Base-by-base conservation (phyloP, 1,139 yeast species). In the Pichia sp. region DNA sequence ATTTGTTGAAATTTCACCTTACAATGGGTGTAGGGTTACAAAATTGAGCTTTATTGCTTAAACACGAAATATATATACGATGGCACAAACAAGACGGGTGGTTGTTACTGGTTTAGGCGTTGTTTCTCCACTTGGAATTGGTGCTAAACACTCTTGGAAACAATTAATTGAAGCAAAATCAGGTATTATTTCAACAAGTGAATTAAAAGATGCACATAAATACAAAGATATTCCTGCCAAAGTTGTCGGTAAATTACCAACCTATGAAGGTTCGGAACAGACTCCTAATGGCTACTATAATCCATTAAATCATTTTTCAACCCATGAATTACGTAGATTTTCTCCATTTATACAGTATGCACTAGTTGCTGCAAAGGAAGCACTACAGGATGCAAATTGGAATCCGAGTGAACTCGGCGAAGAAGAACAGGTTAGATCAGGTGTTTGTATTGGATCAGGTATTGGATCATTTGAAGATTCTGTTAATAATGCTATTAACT, bases 41-140 rank as follows among this genome's bases (percentile, higher is more conserved):
- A 22, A 3, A 22, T 22, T 22, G 25, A 22, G 25, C 25, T 22
- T 22, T 22, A 30, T 30, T 30, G 9, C 8, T 1, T 19, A 18
- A 36, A 18, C 14, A 22, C 6, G 3, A 22, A 13, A 14, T 22
- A 39, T 22, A 39, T 13, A 14, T 25, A 14, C 34, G 14, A 55
- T 55, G 56, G 16, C 54, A 16, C 36, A 36, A 16, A n/a, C 38
- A 4, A 56, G 73, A 54, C 70, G 96, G 67, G 96, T 91, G 1
- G 98, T 93, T 0, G 84, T 93, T 0, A 93, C 99, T 0, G 99
- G 99, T 0, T 67, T 91, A 18, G 99, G 98, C 0, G 70, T 87
- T 42, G 80, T 91, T 1, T 80, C 95, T 1, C 99, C 99, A 0
- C 70, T 93, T 7, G 99, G 97, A 0, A 81, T 83, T 3, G 93